Conservation (phyloP, 805 yeast species). For the Saturnispora bothae region DNA sequence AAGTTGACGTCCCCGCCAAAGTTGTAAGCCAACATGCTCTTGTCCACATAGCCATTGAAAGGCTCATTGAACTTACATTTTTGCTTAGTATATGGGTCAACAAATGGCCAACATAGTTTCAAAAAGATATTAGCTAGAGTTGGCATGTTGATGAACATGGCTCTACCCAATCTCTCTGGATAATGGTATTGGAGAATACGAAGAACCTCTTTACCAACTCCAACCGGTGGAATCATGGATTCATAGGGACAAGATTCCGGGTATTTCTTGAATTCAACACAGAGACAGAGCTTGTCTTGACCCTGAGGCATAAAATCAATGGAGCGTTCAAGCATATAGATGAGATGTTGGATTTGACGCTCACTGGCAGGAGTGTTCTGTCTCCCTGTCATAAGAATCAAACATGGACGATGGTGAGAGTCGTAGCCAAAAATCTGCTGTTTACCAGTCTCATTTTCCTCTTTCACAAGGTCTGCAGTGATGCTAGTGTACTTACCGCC, state of each 20-base stretch:
- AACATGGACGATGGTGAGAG: constrained; percentile 81
- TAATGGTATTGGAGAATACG: constrained; percentile 92
- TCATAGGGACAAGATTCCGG: constrained; percentile 33
- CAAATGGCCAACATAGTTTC: constrained; percentile 89
- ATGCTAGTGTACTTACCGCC: constrained; percentile 38
- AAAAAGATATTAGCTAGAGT: constrained; percentile 88
- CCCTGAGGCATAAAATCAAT: constrained; percentile 94
- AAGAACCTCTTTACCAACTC: constrained; percentile 81
- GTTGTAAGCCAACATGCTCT: constrained; percentile 64
- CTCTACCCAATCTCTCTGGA: constrained; percentile 92
- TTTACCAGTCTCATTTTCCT: constrained; percentile 86
- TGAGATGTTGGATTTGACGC: constrained; percentile 89
- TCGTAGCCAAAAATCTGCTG: constrained; percentile 86
- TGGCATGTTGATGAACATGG: constrained; percentile 88
- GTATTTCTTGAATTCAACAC: constrained; percentile 86
- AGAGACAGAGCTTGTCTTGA: constrained; percentile 82
- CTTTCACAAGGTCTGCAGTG: constrained; percentile 41
- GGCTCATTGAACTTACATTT: constrained; percentile 90
- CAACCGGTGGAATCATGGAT: constrained; percentile 59
- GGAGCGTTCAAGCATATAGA: constrained; percentile 82
- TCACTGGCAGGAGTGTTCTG: constrained; percentile 90
- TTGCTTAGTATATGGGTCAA: constrained; percentile 90
- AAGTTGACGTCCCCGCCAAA: constrained; percentile 85
- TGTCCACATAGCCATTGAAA: constrained; percentile 70
- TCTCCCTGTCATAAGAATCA: constrained; percentile 85